Base-by-base conservation (phyloP, 2,329 filamentous ascomycete genomes). In the Gnomoniopsis smithogilvyi region DNA sequence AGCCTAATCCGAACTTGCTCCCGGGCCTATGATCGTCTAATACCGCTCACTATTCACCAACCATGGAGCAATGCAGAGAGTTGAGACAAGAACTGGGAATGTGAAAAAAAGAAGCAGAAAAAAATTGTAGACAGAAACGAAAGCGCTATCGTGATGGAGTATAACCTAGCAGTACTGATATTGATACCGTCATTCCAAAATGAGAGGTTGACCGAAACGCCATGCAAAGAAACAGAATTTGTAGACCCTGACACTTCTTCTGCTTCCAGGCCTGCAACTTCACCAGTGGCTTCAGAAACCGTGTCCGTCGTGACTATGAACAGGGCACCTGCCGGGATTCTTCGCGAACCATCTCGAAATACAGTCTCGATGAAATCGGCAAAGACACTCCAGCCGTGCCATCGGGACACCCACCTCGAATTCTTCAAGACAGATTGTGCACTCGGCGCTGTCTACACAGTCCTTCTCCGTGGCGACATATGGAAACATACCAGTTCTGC, bases 401-500 rank as follows among this genome's bases (percentile, higher is more conserved):
- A 89, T 88, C 26, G 78, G 72, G 30, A 82, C 79, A 2, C 85
- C 85, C 0, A 81, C 83, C 60, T 83, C 79, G 62, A 87, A 87
- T 68, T 88, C 85, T 65, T 88, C 86, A 2, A 89, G 74, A 64
- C 86, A 89, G 53, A 89, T 88, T 6, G 84, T 87, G 67, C 85
- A 88, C 71, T 89, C 86, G 3, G 84, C 85, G 59, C 83, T 82
- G 63, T 87, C 83, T n/a, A 86, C 79, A 64, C 84, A 87, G 68
- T 89, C 86, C 73, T 88, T 89, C 66, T 88, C 86, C 11, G 85
- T 88, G 1, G 86, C 85, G 22, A 75, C 64, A 65, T 89, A 89
- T 0, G 83, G 81, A 63, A 88, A 86, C 76, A 88, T 85, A 54
- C 84, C 83, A 0, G 82, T 85, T 57, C 79, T 73, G 21, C 83